Evolutionary conservation across 2,329 filamentous ascomycete species (phyloP), one percentile per base, ranked within the genome.

Genomic region (Xylaria sp.): DNA sequence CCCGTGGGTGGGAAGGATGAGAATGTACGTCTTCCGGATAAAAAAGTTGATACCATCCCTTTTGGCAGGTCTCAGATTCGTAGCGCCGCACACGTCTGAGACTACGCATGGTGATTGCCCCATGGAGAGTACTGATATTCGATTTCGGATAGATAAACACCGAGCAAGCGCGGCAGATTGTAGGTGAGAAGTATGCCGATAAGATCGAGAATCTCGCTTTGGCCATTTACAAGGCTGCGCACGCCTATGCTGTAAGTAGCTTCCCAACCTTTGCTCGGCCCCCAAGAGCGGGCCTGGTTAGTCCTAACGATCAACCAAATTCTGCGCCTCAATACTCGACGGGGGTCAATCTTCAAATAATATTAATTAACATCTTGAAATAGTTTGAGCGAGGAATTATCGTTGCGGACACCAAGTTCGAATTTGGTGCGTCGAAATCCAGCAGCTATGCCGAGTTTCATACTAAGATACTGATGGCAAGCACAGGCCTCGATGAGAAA

Each of bases 1-100:
- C 90, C 92, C 76, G 83, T 87, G 39, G 94, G 94, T 32, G 83
- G 89, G 73, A 91, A 96, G 78, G 87, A 97, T 79, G 92, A 95
- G 82, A 97, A 97, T 82, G 67, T 71, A 65, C 7, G 70, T n/a
- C 23, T 55, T 48, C 28, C 25, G 6, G 8, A 25, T n/a, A 34
- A 25, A 12, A 7, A 57, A 44, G 34, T 34, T 2, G 18, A 46
- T 28, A 41, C 28, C 32, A 25, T 13, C 32, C 15, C 23, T 9
- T 51, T 12, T 1, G 1, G 25, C 41, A 15, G 1, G 25, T 34
- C 4, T 57, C 7, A 9, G 39, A n/a, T n/a, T 51, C 12, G 5
- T 5, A 44, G 34, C 41, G 10, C 15, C 32, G 37, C 28, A 39
- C 20, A 44, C 2, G 10, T 9, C 20, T 10, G 25, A 46, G 34